Conservation (phyloP, 2,329 filamentous ascomycete genomes). For the Dryadomyces quercivorus region DNA sequence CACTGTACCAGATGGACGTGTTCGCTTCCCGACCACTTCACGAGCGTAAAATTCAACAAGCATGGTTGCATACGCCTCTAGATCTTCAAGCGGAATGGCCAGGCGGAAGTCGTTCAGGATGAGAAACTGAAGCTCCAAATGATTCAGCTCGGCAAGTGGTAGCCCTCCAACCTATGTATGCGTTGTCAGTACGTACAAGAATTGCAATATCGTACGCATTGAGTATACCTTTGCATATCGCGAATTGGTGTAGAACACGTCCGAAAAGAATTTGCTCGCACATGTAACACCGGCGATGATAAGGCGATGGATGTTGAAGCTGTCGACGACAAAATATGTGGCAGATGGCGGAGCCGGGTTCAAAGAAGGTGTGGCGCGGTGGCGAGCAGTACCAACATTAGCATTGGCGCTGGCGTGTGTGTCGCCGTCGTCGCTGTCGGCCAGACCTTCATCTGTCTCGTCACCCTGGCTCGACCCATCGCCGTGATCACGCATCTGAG, state of each 20-base stretch:
- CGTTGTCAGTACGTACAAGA: slow-evolving; percentile 10
- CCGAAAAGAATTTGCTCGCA: slow-evolving; percentile 97
- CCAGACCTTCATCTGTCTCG: slow-evolving; percentile 38
- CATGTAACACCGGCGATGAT: slow-evolving; percentile 97
- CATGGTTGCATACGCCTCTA: slow-evolving; percentile 97
- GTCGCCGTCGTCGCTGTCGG: slow-evolving; percentile 30
- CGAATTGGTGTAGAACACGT: slow-evolving; percentile 98
- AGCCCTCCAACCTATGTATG: slow-evolving; percentile 71
- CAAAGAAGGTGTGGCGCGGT: background rate
- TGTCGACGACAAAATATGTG: slow-evolving; percentile 84
- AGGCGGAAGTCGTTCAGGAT: slow-evolving; percentile 93
- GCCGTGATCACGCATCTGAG: slow-evolving; percentile 8
- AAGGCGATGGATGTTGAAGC: slow-evolving; percentile 94
- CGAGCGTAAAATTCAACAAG: slow-evolving; percentile 94
- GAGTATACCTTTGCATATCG: slow-evolving; percentile 83
- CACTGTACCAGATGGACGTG: slow-evolving; percentile 3
- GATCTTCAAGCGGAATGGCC: slow-evolving; percentile 82
- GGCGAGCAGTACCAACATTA: background rate
- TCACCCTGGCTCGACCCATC: slow-evolving; percentile 24
- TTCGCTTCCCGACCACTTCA: slow-evolving; percentile 54
- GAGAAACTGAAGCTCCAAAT: slow-evolving; percentile 90
- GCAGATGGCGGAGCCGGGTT: slow-evolving; percentile 15
- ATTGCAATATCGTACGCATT: background rate
- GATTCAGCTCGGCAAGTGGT: slow-evolving; percentile 84
- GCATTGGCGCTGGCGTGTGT: background rate